Conservation (phyloP, 495 filamentous ascomycete species). For the Delitschia confertaspora region DNA sequence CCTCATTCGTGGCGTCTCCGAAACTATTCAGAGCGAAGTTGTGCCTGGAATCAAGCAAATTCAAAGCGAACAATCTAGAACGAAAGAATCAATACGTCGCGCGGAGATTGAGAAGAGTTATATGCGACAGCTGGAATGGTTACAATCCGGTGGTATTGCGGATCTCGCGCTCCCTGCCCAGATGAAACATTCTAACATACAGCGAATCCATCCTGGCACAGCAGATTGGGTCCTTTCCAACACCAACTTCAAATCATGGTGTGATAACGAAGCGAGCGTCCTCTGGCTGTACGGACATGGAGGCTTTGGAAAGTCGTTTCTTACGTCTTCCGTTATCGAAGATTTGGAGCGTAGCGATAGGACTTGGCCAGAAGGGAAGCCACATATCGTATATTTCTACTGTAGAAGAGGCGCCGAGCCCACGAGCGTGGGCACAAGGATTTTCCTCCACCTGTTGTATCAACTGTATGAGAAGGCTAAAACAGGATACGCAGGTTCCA, state of each 20-base stretch:
- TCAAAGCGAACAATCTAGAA: neutral
- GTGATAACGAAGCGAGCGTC: neutral
- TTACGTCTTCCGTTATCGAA: too few relatives aligned
- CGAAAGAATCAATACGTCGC: neutral
- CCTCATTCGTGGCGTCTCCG: neutral
- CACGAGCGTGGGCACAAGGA: too few relatives aligned
- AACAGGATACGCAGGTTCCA: too few relatives aligned
- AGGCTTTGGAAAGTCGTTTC: too few relatives aligned
- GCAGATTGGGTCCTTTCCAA: neutral
- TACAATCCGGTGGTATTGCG: neutral
- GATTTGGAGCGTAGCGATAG: too few relatives aligned
- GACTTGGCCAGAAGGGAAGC: too few relatives aligned
- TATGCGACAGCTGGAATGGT: neutral
- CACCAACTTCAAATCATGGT: neutral
- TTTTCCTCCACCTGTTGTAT: too few relatives aligned
- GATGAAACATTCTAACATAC: neutral
- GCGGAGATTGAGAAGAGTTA: neutral
- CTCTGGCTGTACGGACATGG: slow-evolving; percentile 1
- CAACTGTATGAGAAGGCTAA: too few relatives aligned
- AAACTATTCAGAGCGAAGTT: neutral
- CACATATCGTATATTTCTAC: too few relatives aligned
- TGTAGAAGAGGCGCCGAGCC: too few relatives aligned
- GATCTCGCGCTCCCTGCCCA: neutral
- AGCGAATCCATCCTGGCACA: neutral
- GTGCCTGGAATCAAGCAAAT: neutral